Evolutionary conservation across 2,329 filamentous ascomycete species (phyloP).

Genomic region (Rasamsonia emersonii): DNA sequence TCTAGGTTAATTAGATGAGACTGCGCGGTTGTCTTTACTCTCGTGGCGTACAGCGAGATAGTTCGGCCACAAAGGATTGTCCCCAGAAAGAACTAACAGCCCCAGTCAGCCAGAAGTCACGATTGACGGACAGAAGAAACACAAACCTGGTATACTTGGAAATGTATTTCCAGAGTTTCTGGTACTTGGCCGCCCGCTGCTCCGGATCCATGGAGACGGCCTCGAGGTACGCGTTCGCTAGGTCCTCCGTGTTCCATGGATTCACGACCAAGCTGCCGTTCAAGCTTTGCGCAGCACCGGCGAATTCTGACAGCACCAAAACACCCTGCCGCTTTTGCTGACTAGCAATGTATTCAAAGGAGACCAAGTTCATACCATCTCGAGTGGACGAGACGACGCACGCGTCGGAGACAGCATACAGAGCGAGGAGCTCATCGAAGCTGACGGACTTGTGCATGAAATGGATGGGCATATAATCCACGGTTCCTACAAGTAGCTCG

Average conservation of each 20-base stretch:
- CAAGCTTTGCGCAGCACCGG: conserved; percentile 86
- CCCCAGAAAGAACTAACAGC: conserved; percentile 77
- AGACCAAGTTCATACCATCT: conserved; percentile 97
- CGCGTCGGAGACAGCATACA: conserved; percentile 87
- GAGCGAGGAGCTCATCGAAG: conserved; percentile 87
- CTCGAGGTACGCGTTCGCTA: conserved; percentile 87
- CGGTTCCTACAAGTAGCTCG: conserved; percentile 51
- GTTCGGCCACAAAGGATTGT: conserved; percentile 79
- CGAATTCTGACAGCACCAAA: conserved; percentile 94
- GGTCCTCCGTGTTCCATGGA: conserved; percentile 95
- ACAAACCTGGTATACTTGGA: conserved; percentile 83
- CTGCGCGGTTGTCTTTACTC: too few relatives aligned
- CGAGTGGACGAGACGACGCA: conserved; percentile 92
- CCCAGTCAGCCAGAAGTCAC: conserved; percentile 13
- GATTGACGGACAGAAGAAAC: not conserved
- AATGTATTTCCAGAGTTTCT: conserved; percentile 88
- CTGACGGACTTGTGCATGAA: conserved; percentile 94
- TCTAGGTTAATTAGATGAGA: too few relatives aligned
- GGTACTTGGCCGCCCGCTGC: conserved; percentile 76
- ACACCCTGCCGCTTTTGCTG: conserved; percentile 85
- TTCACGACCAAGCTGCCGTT: conserved; percentile 94
- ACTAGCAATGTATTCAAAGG: conserved; percentile 95
- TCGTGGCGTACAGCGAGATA: conserved; percentile 45
- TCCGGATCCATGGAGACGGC: conserved; percentile 95
- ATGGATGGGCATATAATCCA: conserved; percentile 98